Conservation (phyloP, 768 basidiomycete species). For the Phallus indusiatus region DNA sequence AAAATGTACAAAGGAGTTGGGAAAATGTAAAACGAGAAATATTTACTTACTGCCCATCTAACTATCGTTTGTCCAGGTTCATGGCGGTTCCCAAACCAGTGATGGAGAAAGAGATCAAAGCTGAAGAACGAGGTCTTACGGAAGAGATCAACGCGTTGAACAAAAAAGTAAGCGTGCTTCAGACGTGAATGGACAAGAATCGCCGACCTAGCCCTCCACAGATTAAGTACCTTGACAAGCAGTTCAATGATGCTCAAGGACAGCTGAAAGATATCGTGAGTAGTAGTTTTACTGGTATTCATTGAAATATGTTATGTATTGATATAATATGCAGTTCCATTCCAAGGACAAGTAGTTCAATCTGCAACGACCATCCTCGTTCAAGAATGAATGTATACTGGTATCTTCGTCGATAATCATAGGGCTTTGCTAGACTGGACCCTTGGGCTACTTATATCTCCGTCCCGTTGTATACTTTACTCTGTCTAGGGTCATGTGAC, state of each 20-base stretch:
- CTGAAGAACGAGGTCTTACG: constrained; percentile 70
- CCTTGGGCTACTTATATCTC: too few species aligned
- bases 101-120: constrained; percentile 71
- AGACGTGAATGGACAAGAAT: not conserved
- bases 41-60: constrained; percentile 4
- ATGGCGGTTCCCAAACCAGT: constrained; percentile 70
- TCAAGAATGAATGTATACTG: too few species aligned
- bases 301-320: not conserved
- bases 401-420: too few species aligned
- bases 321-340: not conserved
- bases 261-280: constrained; percentile 81
- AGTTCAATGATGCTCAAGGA: constrained; percentile 80
- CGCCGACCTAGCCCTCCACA: constrained; percentile 20
- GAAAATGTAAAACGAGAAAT: constrained; percentile 57
- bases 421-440: too few species aligned
- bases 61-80: constrained; percentile 51
- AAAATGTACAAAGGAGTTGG: constrained; percentile 92
- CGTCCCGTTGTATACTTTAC: too few species aligned
- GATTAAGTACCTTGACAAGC: constrained; percentile 90
- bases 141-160: constrained; percentile 75
- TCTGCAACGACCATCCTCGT: not conserved
- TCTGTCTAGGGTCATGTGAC: too few species aligned
- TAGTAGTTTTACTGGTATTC: not conserved
- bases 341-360: not conserved
- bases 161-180: constrained; percentile 59